A percentile compares a stretch with the other conserved stretches of the same genome.
phyloP scores from a whole-genome alignment of 73 alveolate genomes.

The Tetrahymena borealis region DNA sequence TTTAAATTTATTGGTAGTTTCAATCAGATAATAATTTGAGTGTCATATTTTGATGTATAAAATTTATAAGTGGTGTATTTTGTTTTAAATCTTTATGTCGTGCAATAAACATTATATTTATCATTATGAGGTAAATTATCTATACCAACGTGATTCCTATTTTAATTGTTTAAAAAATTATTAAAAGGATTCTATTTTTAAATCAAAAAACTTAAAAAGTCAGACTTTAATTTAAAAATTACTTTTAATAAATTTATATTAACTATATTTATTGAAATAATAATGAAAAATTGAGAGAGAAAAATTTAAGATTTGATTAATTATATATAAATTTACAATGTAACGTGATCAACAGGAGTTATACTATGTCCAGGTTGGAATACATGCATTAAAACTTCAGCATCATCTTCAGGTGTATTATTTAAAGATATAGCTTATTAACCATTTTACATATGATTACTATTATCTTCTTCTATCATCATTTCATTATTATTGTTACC shows the following conservation, averaged over 20 bases:
- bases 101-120: constrained; percentile 27
- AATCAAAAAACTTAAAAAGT: constrained; percentile 2
- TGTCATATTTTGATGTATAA: constrained; percentile 33
- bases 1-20: too few relatives aligned
- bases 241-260: too few relatives aligned
- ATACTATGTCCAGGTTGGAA: background rate
- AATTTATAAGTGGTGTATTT: constrained; percentile 36
- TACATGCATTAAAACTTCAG: background rate
- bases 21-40: background rate
- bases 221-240: constrained; percentile 7
- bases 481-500: constrained; percentile 6
- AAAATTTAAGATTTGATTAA: too few relatives aligned
- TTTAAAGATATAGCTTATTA: background rate
- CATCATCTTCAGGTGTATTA: background rate
- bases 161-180: constrained; percentile 1
- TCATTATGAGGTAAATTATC: background rate
- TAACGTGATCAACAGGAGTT: background rate
- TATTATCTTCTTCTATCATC: constrained; percentile 29
- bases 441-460: background rate
- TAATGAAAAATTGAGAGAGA: too few relatives aligned
- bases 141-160: constrained; percentile 26
- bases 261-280: too few relatives aligned
- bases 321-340: background rate
- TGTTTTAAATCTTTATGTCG: constrained; percentile 38
- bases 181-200: constrained; percentile 3